Evolutionary conservation across 2,329 filamentous ascomycete genomes (phyloP).

Genomic region (Aspergillus caelatus): DNA sequence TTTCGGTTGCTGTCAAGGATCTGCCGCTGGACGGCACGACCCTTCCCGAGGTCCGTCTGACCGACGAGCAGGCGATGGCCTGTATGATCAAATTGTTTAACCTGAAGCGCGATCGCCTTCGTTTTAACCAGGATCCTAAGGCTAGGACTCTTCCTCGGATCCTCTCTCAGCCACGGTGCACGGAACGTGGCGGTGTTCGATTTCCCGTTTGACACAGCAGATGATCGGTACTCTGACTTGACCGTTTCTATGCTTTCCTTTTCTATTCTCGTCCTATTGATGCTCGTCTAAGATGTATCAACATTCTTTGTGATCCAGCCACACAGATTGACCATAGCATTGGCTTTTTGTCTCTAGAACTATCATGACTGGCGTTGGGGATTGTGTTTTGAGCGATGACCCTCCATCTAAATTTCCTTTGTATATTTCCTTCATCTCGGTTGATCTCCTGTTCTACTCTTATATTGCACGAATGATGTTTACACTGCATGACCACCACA

Average conservation of each 20-base stretch:
- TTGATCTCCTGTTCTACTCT: neutral
- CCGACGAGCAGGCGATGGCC: conserved; percentile 23
- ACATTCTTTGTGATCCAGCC: neutral
- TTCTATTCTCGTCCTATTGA: neutral
- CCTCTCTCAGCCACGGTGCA: conserved; percentile 20
- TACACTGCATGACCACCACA: neutral
- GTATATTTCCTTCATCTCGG: neutral
- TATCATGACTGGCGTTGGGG: neutral
- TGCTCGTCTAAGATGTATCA: conserved; percentile 5
- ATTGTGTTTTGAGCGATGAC: neutral
- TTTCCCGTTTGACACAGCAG: conserved; percentile 19
- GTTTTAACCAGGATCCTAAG: conserved; percentile 24
- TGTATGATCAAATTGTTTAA: conserved; percentile 24
- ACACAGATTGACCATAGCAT: neutral
- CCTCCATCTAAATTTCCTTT: neutral
- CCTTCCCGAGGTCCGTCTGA: conserved; percentile 11
- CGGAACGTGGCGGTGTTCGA: conserved; percentile 18
- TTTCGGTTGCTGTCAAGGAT: conserved; percentile 17
- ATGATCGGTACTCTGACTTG: neutral
- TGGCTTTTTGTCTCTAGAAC: neutral
- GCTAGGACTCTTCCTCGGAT: conserved; percentile 20
- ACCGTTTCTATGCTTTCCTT: neutral
- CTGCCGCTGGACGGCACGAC: conserved; percentile 18
- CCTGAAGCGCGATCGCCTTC: conserved; percentile 22
- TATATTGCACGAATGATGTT: neutral